Conservation (phyloP, 106 monocot species). For the Ottelia alismoides region DNA sequence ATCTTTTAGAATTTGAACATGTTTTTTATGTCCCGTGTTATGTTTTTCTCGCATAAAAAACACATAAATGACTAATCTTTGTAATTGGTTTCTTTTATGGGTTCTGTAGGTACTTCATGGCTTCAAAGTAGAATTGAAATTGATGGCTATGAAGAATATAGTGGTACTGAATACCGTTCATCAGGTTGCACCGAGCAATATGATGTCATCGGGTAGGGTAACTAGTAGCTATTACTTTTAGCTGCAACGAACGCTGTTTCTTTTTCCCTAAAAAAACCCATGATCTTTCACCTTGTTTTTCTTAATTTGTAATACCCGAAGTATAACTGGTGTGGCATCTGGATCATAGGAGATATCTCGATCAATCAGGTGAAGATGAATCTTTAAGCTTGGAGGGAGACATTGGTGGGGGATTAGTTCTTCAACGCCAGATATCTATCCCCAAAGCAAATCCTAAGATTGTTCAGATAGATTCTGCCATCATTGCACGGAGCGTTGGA, state of each 20-base stretch:
- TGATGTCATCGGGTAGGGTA: constrained; percentile 43
- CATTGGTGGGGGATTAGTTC: constrained; percentile 82
- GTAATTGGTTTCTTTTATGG: neutral
- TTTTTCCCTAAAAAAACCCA: neutral
- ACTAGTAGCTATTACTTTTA: too few species aligned
- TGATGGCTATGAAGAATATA: constrained; percentile 93
- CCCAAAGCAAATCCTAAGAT: constrained; percentile 39
- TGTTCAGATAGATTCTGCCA: constrained; percentile 55
- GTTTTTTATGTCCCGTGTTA: too few species aligned
- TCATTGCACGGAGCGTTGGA: constrained; percentile 63
- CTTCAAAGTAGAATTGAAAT: constrained; percentile 72
- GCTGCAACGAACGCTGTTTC: too few species aligned
- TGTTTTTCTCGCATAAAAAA: too few species aligned
- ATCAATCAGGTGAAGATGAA: constrained; percentile 75
- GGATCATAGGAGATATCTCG: constrained; percentile 51
- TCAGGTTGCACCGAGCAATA: constrained; percentile 93
- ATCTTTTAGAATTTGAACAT: too few species aligned
- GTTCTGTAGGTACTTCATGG: constrained; percentile 56
- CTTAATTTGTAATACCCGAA: too few species aligned
- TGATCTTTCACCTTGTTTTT: neutral
- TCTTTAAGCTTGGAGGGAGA: constrained; percentile 81
- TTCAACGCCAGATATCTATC: constrained; percentile 70
- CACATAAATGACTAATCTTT: too few species aligned
- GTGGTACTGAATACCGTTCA: constrained; percentile 82
- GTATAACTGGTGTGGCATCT: too few species aligned